A percentile compares a stretch with the other conserved stretches of the same genome.
These are phyloP conservation scores for Acrasis kona DNA, from an alignment of 78 protist genomes.

Conservation along the genomic window DNA sequence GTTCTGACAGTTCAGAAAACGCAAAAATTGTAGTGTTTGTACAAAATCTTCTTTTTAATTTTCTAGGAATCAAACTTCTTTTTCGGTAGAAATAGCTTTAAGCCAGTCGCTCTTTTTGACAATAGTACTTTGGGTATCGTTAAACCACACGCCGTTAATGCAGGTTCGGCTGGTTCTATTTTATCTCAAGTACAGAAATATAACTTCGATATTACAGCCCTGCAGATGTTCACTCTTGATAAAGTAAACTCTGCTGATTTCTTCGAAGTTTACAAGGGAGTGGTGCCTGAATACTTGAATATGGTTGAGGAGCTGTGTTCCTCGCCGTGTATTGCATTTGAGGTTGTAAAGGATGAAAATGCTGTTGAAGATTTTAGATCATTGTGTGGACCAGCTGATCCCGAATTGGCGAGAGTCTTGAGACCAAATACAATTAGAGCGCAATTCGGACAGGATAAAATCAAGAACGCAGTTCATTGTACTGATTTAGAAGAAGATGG, in stretches of 20 bases:
- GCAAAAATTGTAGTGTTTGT: too few relatives aligned
- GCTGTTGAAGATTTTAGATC: slow-evolving; percentile 23
- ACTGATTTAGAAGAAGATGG: slow-evolving; percentile 67
- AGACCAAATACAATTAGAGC: slow-evolving; percentile 50
- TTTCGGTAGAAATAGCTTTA: too few relatives aligned
- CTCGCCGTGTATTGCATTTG: slow-evolving; percentile 29
- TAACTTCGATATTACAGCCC: slow-evolving; percentile 33
- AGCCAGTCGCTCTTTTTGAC: too few relatives aligned
- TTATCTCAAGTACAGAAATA: background rate
- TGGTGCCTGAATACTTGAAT: slow-evolving; percentile 27
- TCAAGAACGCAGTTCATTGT: slow-evolving; percentile 58
- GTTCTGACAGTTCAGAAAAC: slow-evolving; percentile 61
- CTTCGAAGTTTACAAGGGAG: slow-evolving; percentile 64
- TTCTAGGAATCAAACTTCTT: too few relatives aligned
- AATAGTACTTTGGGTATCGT: slow-evolving; percentile 19
- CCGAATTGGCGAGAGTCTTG: slow-evolving; percentile 35
- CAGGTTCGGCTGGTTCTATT: slow-evolving; percentile 10
- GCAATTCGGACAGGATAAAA: slow-evolving; percentile 21
- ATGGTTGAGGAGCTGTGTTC: slow-evolving; percentile 16
- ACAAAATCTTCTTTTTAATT: too few relatives aligned
- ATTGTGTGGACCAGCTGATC: slow-evolving; percentile 63
- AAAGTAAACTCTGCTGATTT: slow-evolving; percentile 48
- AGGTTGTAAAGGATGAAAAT: slow-evolving; percentile 18
- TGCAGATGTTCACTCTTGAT: background rate
- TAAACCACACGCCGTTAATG: slow-evolving; percentile 35